These are phyloP conservation scores for Ceratocystis eucalypticola DNA, from an alignment of 2,329 filamentous ascomycete species.

Conservation along the genomic window DNA sequence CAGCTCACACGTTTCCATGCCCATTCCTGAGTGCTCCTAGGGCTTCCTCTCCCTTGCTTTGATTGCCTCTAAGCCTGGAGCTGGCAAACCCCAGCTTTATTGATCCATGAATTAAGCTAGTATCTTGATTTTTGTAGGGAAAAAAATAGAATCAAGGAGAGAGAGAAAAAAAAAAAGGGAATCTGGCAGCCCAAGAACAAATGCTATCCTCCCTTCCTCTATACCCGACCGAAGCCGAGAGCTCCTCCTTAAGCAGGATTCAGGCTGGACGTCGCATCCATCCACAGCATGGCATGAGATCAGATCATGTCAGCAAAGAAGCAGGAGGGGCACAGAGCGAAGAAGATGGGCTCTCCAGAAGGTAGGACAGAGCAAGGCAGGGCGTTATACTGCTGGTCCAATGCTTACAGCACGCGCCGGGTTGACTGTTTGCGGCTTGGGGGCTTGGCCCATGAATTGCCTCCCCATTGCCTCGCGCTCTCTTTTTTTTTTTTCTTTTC, in stretches of 20 bases:
- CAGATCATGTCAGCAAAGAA: neutral
- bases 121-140: too few relatives aligned
- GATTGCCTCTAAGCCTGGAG: neutral
- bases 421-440: neutral
- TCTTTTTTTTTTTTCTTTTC: neutral
- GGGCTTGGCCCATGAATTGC: neutral
- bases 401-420: neutral
- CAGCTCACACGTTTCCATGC: constrained; percentile 2
- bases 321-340: neutral
- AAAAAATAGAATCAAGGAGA: neutral
- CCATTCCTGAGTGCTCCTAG: neutral
- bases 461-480: neutral
- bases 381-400: neutral
- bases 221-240: neutral
- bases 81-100: too few relatives aligned
- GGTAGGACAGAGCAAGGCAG: neutral
- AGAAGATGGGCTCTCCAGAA: neutral
- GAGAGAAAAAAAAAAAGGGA: neutral
- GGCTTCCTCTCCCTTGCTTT: neutral
- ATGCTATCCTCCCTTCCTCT: neutral
- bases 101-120: too few relatives aligned
- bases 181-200: neutral
- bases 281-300: neutral
- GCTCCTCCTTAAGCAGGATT: neutral
- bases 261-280: neutral